Percentiles rank a stretch among this genome's conserved stretches.
Evolutionary conservation across 2,329 filamentous ascomycete genomes (phyloP).

Genomic region (Didymella keratinophila): DNA sequence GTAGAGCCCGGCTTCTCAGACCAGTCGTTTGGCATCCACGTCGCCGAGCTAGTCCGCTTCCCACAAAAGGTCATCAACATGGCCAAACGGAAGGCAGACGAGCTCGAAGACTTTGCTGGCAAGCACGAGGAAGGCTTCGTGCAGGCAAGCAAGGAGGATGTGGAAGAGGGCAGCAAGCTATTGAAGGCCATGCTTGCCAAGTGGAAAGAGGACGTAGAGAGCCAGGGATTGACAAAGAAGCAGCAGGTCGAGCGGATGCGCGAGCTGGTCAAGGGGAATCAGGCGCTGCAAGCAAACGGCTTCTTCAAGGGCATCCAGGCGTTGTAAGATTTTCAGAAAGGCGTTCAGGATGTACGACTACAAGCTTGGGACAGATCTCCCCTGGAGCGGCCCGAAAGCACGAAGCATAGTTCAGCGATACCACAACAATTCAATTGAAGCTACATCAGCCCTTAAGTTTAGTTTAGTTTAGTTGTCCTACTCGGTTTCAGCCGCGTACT

Average conservation of each 20-base stretch:
- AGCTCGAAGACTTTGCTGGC: constrained; percentile 91
- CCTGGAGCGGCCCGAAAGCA: neutral
- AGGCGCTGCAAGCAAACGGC: constrained; percentile 66
- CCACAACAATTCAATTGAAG: constrained; percentile 6
- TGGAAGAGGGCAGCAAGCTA: constrained; percentile 85
- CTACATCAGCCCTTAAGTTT: neutral
- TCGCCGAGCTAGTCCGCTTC: constrained; percentile 95
- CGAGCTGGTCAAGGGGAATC: constrained; percentile 78
- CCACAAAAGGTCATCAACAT: constrained; percentile 97
- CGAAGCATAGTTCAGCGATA: constrained; percentile 5
- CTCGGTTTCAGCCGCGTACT: no score
- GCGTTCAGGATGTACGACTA: constrained; percentile 8
- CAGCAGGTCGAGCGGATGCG: constrained; percentile 81
- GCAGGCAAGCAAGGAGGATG: constrained; percentile 74
- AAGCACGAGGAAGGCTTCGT: constrained; percentile 68
- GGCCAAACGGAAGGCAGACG: constrained; percentile 98
- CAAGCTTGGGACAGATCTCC: neutral
- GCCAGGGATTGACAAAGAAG: constrained; percentile 61
- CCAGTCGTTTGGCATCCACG: constrained; percentile 97
- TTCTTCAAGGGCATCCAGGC: constrained; percentile 71
- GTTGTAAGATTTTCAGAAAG: constrained; percentile 41
- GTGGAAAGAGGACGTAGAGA: constrained; percentile 82
- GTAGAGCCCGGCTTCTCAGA: constrained; percentile 95
- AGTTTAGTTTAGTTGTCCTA: no score
- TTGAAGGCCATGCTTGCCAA: constrained; percentile 82